Percentiles rank a stretch among this genome's conserved stretches.
These are phyloP conservation scores for Saccharomycopsis vini DNA, from an alignment of 805 yeast species.

Conservation along the genomic window DNA sequence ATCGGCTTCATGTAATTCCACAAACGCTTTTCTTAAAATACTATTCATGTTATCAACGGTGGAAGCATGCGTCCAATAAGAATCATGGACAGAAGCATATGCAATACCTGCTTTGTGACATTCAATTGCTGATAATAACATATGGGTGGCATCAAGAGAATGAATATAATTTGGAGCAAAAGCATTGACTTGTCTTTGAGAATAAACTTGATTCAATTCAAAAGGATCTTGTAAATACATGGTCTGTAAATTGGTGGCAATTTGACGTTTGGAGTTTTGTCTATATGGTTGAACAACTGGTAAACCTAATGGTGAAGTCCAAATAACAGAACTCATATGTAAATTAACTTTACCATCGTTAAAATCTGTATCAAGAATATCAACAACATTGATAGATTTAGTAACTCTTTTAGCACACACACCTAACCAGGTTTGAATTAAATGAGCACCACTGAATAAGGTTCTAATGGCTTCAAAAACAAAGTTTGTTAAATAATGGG, in stretches of 20 bases:
- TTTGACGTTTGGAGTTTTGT: slow-evolving; percentile 49
- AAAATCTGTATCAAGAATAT: slow-evolving; percentile 31
- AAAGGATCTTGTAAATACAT: slow-evolving; percentile 87
- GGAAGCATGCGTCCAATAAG: slow-evolving; percentile 95
- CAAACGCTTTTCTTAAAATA: slow-evolving; percentile 68
- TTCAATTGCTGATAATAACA: slow-evolving; percentile 79
- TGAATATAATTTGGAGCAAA: slow-evolving; percentile 95
- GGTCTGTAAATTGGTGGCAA: slow-evolving; percentile 79
- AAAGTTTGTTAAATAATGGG: slow-evolving; percentile 62
- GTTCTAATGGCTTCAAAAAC: slow-evolving; percentile 81
- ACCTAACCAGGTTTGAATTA: slow-evolving; percentile 94
- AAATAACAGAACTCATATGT: slow-evolving; percentile 79
- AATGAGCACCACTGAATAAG: slow-evolving; percentile 84
- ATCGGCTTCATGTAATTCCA: slow-evolving; percentile 65
- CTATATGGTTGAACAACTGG: slow-evolving; percentile 98
- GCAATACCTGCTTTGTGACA: slow-evolving; percentile 57
- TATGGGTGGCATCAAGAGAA: slow-evolving; percentile 93
- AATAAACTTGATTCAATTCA: slow-evolving; percentile 69
- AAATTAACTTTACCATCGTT: slow-evolving; percentile 22
- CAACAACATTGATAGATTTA: slow-evolving; percentile 46
- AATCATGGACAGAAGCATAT: slow-evolving; percentile 95
- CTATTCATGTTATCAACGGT: slow-evolving; percentile 67
- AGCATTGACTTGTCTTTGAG: slow-evolving; percentile 84
- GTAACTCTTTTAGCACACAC: slow-evolving; percentile 75
- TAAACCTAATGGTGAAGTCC: slow-evolving; percentile 95